Percentiles rank a stretch among this genome's conserved stretches.
These are phyloP conservation scores for Phytophthora nicotianae DNA, from an alignment of 352 stramenopile species.

Conservation along the genomic window DNA sequence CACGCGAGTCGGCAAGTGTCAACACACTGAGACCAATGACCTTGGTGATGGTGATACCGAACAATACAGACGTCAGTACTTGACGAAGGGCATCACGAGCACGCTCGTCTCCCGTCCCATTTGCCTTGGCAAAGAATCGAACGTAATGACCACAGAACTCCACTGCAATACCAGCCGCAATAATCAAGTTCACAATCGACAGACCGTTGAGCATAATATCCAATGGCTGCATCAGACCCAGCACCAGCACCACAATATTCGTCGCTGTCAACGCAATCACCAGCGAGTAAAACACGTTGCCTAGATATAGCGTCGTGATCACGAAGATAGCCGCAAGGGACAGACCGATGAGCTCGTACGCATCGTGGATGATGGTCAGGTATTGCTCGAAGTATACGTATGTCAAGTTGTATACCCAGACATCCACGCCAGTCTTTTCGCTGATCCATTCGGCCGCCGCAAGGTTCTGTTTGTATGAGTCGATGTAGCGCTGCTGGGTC, in stretches of 20 bases:
- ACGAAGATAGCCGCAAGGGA: constrained; percentile 54
- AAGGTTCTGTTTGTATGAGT: constrained; percentile 60
- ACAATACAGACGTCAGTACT: constrained; percentile 71
- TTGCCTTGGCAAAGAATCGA: constrained; percentile 61
- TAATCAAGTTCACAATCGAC: constrained; percentile 86
- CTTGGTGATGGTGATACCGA: constrained; percentile 89
- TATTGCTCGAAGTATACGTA: constrained; percentile 76
- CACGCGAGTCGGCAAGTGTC: constrained; percentile 75
- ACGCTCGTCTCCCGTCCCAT: constrained; percentile 42
- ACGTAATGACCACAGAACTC: constrained; percentile 86
- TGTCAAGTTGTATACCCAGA: constrained; percentile 61
- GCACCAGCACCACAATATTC: constrained; percentile 59
- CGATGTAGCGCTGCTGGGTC: constrained; percentile 60
- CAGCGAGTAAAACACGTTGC: constrained; percentile 49
- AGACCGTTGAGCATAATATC: constrained; percentile 81
- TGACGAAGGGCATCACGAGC: constrained; percentile 52
- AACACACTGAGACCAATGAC: constrained; percentile 76
- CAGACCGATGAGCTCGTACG: constrained; percentile 55
- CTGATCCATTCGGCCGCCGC: constrained; percentile 56
- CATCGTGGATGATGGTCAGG: constrained; percentile 56
- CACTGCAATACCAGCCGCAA: constrained; percentile 73
- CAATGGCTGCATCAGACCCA: constrained; percentile 60
- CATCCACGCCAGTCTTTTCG: constrained; percentile 53
- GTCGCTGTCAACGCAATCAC: constrained; percentile 46
- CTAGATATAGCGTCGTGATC: constrained; percentile 55